phyloP scores from a whole-genome alignment of 768 basidiomycete species.

The Termitomyces sp. region DNA sequence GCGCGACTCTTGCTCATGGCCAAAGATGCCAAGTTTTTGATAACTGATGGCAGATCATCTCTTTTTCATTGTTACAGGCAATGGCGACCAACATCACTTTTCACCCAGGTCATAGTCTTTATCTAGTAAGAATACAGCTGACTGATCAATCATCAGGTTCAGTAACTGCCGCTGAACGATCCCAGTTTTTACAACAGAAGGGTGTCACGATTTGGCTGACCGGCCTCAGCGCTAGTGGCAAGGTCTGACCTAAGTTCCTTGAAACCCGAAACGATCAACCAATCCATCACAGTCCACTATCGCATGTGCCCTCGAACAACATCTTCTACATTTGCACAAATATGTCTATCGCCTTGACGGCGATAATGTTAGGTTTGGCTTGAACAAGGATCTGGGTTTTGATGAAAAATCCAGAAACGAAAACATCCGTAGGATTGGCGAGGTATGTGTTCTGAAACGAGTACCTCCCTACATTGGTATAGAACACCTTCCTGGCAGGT shows the following conservation, averaged over 20 bases:
- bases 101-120: slow-evolving; percentile 15
- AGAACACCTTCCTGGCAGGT: slow-evolving; percentile 46
- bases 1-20: slow-evolving; percentile 15
- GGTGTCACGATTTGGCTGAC: slow-evolving; percentile 97
- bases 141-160: slow-evolving; percentile 45
- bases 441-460: slow-evolving; percentile 48
- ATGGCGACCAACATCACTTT: slow-evolving; percentile 62
- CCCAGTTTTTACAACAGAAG: slow-evolving; percentile 62
- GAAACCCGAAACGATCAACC: neutral
- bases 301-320: slow-evolving; percentile 94
- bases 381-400: slow-evolving; percentile 96
- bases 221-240: slow-evolving; percentile 91
- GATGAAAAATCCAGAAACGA: slow-evolving; percentile 88
- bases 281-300: slow-evolving; percentile 73
- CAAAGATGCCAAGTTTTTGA: neutral
- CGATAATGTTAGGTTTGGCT: slow-evolving; percentile 91
- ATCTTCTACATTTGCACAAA: slow-evolving; percentile 80
- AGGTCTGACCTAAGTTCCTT: slow-evolving; percentile 43
- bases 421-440: slow-evolving; percentile 95
- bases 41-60: neutral
- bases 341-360: slow-evolving; percentile 93
- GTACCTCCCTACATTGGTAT: neutral
- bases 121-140: neutral
- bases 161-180: slow-evolving; percentile 63
- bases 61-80: neutral